A percentile compares a stretch with the other conserved stretches of the same genome.
Conservation (phyloP, 768 basidiomycete genomes). For the Tulasnella sp. region DNA sequence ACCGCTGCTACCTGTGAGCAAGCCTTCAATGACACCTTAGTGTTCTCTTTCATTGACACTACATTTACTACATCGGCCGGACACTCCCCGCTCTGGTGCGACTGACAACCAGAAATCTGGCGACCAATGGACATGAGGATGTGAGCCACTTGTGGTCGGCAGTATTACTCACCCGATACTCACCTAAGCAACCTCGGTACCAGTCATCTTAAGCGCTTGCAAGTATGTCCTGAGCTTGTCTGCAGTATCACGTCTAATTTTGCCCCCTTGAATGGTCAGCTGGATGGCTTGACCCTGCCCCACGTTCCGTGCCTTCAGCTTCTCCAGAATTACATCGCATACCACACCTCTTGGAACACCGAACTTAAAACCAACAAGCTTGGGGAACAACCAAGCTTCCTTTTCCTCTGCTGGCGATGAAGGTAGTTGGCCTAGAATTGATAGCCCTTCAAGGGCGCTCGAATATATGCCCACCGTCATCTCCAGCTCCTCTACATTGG, state of each 20-base stretch:
- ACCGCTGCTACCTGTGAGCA: background rate
- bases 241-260: no score
- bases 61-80: background rate
- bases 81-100: background rate
- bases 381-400: background rate
- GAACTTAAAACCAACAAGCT: background rate
- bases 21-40: background rate
- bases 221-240: background rate
- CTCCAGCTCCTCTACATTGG: background rate
- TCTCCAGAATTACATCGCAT: background rate
- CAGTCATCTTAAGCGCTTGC: background rate
- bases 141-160: no score
- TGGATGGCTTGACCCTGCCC: no score
- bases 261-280: no score
- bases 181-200: background rate
- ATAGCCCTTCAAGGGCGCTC: background rate
- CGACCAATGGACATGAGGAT: no score
- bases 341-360: background rate
- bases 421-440: background rate
- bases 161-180: background rate
- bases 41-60: background rate
- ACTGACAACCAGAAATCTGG: no score
- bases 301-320: background rate
- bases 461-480: background rate
- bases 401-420: background rate